phyloP scores from a whole-genome alignment of 768 basidiomycete genomes.

The Lyophyllum shimeji region DNA sequence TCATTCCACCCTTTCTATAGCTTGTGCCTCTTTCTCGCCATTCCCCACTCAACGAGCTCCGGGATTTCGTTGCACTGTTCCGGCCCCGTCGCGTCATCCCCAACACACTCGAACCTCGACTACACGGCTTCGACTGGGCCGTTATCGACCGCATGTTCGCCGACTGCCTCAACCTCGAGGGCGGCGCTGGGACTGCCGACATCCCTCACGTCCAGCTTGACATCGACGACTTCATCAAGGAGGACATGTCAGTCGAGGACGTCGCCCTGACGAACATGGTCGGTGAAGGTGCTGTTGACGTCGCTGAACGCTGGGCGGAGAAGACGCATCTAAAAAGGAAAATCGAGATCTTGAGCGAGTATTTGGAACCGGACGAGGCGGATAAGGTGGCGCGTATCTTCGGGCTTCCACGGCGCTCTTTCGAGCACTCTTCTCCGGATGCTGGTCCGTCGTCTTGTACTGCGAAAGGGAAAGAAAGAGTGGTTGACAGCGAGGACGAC shows the following conservation, averaged over 20 bases:
- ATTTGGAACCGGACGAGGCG: slow-evolving; percentile 38
- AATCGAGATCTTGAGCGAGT: slow-evolving; percentile 42
- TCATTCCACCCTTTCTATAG: slow-evolving; percentile 33
- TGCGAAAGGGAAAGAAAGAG: slow-evolving; percentile 19
- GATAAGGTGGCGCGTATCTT: slow-evolving; percentile 32
- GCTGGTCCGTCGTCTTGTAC: slow-evolving; percentile 2
- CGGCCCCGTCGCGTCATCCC: slow-evolving; percentile 76
- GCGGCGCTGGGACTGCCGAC: slow-evolving; percentile 2
- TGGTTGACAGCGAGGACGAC: slow-evolving; percentile 32
- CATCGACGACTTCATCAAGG: slow-evolving; percentile 9
- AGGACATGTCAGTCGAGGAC: slow-evolving; percentile 37
- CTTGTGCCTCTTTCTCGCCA: slow-evolving; percentile 85
- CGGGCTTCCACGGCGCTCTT: slow-evolving; percentile 10
- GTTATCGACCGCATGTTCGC: slow-evolving; percentile 70
- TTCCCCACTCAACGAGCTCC: slow-evolving; percentile 84
- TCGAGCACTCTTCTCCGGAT: background rate
- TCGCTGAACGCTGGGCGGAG: slow-evolving; percentile 58
- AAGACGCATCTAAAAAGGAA: slow-evolving; percentile 42
- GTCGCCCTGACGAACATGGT: slow-evolving; percentile 66
- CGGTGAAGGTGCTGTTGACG: slow-evolving; percentile 46
- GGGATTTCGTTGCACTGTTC: slow-evolving; percentile 79
- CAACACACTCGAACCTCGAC: slow-evolving; percentile 62
- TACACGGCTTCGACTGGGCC: slow-evolving; percentile 68
- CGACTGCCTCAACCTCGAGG: slow-evolving; percentile 44
- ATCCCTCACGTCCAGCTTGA: slow-evolving; percentile 1